A percentile compares a stretch with the other conserved stretches of the same genome.
Conservation (phyloP, 2,329 filamentous ascomycete genomes). For the Phialophora chinensis region DNA sequence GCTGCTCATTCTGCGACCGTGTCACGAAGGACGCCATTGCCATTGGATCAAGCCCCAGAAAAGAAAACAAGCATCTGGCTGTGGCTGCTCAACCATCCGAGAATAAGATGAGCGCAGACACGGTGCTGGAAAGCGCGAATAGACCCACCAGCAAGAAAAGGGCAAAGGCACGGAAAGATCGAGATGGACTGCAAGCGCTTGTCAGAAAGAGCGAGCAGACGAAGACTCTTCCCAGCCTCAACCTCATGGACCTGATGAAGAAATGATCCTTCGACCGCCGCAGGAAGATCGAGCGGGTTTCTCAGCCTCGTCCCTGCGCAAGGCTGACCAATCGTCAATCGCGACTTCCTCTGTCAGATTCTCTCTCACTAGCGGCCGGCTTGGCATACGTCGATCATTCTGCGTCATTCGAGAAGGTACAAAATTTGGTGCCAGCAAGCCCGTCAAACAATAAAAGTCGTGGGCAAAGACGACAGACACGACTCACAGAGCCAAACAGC, state of each 20-base stretch:
- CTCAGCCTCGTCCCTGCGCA: slow-evolving; percentile 1
- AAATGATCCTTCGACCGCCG: slow-evolving; percentile 8
- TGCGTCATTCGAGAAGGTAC: slow-evolving; percentile 34
- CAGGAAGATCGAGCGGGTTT: not conserved
- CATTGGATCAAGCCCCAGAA: slow-evolving; percentile 4
- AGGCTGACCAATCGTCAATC: slow-evolving; percentile 6
- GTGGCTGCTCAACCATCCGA: not conserved
- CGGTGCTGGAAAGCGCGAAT: not conserved
- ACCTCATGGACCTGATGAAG: slow-evolving; percentile 40
- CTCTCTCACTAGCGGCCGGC: slow-evolving; percentile 28
- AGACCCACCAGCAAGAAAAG: slow-evolving; percentile 59
- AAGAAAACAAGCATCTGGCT: not conserved
- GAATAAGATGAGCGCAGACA: not conserved
- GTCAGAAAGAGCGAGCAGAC: slow-evolving; percentile 44
- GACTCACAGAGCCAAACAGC: not conserved
- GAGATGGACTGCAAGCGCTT: slow-evolving; percentile 59
- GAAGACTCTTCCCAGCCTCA: slow-evolving; percentile 25
- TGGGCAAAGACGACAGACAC: not conserved
- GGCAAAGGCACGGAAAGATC: slow-evolving; percentile 60
- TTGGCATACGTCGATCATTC: slow-evolving; percentile 32
- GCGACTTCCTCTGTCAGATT: slow-evolving; percentile 1
- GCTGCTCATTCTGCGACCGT: slow-evolving; percentile 26
- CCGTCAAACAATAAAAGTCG: not conserved
- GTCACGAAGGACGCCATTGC: slow-evolving; percentile 17
- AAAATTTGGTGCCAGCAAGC: not conserved